Base-by-base conservation (phyloP, 139 green algal species). In the Picochlorum sp. region DNA sequence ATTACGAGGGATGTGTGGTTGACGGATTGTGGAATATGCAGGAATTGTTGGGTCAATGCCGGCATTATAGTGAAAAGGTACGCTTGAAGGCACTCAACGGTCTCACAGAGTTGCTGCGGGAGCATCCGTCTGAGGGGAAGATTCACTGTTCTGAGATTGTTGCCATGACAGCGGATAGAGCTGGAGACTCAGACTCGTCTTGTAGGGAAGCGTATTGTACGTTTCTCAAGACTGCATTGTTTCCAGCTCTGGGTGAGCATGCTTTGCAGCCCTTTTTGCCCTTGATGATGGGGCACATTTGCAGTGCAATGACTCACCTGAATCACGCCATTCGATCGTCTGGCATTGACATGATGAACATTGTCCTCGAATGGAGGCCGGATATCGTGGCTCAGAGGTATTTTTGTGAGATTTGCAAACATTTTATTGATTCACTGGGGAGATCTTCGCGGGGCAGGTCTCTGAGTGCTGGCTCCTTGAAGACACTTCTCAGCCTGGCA, bases 271-370 rank as follows among this genome's bases (percentile, higher is more conserved):
- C 89, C 2, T 93, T 94, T 69, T 64, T 92, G 65, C 85, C 84
- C 3, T 49, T 91, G 18, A 45, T 93, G 5, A 89, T 93, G 83
- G 85, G 83, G 18, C 87, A 95, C 52, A 61, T 93, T 26, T 82
- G 71, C 70, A 83, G 76, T 1, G 81, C 83, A 9, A 84, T 89
- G 75, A 90, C 85, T 2, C 74, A 84, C 59, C 60, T 82, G 38
- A 51, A 69, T 8, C 59, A 73, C 15, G 37, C 37, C 4, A 64
- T 82, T 1, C 41, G 76, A 64, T 70, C 68, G 0, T 81, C 87
- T 52, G 80, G 80, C 1, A 56, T 90, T 21, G 65, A 62, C 0
- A 75, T 89, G 54, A 62, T 94, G 68, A 75, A 88, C 56, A 30
- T 85, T n/a, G 50, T 94, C 24, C 76, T 83, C 63, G 77, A 83